Percentiles rank a stretch among this genome's conserved stretches.
phyloP scores from a whole-genome alignment of 2,329 filamentous ascomycete species.

The Coniella vitis region DNA sequence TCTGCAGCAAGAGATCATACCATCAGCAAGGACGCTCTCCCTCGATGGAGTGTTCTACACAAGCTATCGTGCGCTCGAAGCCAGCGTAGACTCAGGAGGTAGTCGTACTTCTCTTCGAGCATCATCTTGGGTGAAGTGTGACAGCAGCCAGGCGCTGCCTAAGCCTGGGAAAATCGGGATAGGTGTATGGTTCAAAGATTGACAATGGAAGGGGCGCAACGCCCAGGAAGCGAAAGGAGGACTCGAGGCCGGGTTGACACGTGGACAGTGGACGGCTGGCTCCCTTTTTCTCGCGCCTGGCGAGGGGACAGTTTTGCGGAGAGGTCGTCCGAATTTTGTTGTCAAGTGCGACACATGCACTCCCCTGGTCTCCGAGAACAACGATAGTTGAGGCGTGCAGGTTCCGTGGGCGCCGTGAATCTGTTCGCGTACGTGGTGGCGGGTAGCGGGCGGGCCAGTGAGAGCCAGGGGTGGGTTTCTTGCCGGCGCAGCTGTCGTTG shows the following conservation, averaged over 20 bases:
- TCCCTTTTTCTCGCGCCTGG: slow-evolving; percentile 10
- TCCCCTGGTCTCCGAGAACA: not conserved
- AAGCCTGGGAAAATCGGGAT: slow-evolving; percentile 1
- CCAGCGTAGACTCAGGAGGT: slow-evolving; percentile 1
- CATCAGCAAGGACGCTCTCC: slow-evolving; percentile 24
- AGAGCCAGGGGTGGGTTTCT: no score
- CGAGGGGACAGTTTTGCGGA: slow-evolving; percentile 1
- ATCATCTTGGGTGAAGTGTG: slow-evolving; percentile 29
- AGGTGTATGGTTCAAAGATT: not conserved
- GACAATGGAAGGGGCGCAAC: slow-evolving; percentile 1
- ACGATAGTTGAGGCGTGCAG: slow-evolving; percentile 1
- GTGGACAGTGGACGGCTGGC: not conserved
- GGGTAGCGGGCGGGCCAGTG: not conserved
- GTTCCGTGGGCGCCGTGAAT: not conserved
- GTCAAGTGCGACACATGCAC: slow-evolving; percentile 7
- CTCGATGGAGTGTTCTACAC: not conserved
- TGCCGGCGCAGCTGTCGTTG: no score
- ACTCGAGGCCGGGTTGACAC: slow-evolving; percentile 3
- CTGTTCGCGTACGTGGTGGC: not conserved
- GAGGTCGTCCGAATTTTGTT: not conserved
- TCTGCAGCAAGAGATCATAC: slow-evolving; percentile 35
- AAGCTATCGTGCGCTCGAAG: not conserved
- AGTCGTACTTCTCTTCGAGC: slow-evolving; percentile 40
- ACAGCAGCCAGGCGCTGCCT: slow-evolving; percentile 15
- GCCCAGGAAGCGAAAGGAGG: slow-evolving; percentile 6